Percentiles rank a stretch among this genome's conserved stretches.
These are phyloP conservation scores for Clarireedia hainanense DNA, from an alignment of 2,329 filamentous ascomycete species.

Conservation along the genomic window DNA sequence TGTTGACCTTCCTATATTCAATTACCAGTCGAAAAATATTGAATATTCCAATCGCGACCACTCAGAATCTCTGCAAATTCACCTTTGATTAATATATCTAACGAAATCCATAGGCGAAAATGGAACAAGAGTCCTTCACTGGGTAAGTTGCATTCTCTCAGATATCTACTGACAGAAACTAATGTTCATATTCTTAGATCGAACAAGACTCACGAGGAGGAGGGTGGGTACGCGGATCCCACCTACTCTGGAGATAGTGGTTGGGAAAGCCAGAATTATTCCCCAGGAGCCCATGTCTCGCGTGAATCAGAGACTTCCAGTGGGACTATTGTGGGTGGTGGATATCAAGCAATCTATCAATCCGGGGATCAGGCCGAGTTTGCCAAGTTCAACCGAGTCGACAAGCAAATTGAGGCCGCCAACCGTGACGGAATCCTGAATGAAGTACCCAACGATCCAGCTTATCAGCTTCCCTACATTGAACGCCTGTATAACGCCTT, in stretches of 20 bases:
- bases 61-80: not conserved
- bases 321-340: not conserved
- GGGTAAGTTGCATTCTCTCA: no score
- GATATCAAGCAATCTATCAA: not conserved
- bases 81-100: not conserved
- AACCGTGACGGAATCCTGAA: not conserved
- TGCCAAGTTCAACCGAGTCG: not conserved
- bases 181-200: no score
- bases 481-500: slow-evolving; percentile 14
- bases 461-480: slow-evolving; percentile 2
- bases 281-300: no score
- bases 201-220: no score
- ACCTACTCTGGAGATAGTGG: no score
- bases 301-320: not conserved
- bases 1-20: not conserved
- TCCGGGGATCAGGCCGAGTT: not conserved
- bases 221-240: no score
- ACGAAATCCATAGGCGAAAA: not conserved
- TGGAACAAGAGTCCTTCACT: not conserved
- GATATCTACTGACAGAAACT: no score
- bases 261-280: no score
- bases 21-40: not conserved
- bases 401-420: not conserved
- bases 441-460: not conserved
- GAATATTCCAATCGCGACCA: not conserved